Evolutionary conservation across 495 filamentous ascomycete species (phyloP), one percentile per base, ranked within the genome.

Genomic region (Neurospora africana): DNA sequence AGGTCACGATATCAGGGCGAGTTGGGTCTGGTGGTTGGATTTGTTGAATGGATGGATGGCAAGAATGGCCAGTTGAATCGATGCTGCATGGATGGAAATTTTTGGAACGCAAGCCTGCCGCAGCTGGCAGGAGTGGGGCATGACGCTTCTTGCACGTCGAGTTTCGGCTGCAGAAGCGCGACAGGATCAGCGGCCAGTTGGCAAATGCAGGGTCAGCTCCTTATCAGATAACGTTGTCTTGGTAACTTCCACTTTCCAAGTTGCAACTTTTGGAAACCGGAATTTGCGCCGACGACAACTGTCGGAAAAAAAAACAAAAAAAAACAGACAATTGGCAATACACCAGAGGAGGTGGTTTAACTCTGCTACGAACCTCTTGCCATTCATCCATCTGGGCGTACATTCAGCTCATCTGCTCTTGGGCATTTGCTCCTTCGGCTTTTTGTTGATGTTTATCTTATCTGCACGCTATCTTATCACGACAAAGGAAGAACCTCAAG

Each of bases 41-140:
- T 65, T 65, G 53, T 13, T 65, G 53, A 33, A 65, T 17, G 53
- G 53, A 65, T 61, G 47, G 13, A 65, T 61, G 53, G 23, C 53
- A 65, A 65, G 23, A 65, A 65, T 65, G 53, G 23, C 53, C 53
- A 61, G 53, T 27, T 27, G 53, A 61, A 61, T 30, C 53, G 23
- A n/a, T 13, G 53, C 21, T 65, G 53, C 53, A 65, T 65, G 53
- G 53, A 65, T 74, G 58, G 72, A 70, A 74, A 74, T 72, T 76
- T 76, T 74, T 76, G 72, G 74, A 53, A 30, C 2, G 21, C 68
- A 43, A 72, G 44, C 71, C 74, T 73, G 70, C 72, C 67, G 70
- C 43, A 70, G 72, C 74, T 36, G 41, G 30, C 15, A 19, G 40
- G 68, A 67, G 74, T 74, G 74, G 74, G 74, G 70, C 72, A 2